These are phyloP conservation scores for Tricholoma flavovirens DNA, from an alignment of 768 basidiomycete genomes.

Conservation along the genomic window DNA sequence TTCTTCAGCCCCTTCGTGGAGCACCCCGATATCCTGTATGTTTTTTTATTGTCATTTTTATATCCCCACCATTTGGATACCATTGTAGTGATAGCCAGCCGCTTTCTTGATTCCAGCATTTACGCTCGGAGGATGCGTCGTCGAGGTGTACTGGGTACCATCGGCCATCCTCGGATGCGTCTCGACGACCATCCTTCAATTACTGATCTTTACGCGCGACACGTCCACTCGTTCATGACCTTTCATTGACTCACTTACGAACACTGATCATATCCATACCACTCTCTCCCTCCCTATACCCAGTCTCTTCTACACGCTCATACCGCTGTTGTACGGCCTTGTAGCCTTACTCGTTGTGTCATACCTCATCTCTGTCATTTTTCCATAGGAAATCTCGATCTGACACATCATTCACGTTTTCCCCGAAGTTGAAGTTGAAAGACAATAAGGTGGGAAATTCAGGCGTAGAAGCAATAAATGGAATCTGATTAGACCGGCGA, in stretches of 20 bases:
- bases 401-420: not conserved
- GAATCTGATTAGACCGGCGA: constrained; percentile 4
- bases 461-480: constrained; percentile 1
- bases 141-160: constrained; percentile 33
- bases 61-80: constrained; percentile 14
- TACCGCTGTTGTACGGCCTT: constrained; percentile 1
- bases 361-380: not conserved
- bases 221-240: constrained; percentile 15
- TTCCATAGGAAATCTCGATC: not conserved
- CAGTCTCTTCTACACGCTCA: not conserved
- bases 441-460: constrained; percentile 11
- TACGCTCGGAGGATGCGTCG: constrained; percentile 25
- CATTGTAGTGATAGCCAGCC: constrained; percentile 31
- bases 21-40: constrained; percentile 1
- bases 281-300: constrained; percentile 4
- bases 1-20: constrained; percentile 6
- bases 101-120: constrained; percentile 10
- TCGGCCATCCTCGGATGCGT: constrained; percentile 31
- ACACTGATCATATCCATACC: constrained; percentile 14
- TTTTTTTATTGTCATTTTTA: constrained; percentile 11
- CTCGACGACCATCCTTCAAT: constrained; percentile 31
- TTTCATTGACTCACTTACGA: constrained; percentile 11
- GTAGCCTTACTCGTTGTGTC: not conserved
- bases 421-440: not conserved
- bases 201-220: constrained; percentile 15